Base-by-base conservation (phyloP, 441 rosid species). In the Cnidoscolus chayamansa region DNA sequence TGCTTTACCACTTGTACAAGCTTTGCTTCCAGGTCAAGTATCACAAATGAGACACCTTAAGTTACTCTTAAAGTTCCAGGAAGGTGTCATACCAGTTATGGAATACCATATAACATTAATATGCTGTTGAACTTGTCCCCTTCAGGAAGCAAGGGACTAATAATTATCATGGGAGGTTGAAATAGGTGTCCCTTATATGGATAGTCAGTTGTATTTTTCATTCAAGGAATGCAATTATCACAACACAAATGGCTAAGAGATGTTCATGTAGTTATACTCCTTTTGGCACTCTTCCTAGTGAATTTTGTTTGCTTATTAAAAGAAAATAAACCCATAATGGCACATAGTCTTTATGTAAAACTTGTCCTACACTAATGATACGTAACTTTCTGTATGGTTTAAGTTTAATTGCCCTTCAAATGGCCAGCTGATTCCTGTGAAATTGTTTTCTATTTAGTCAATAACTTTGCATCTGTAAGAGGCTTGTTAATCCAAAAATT, bases 1-100 rank as follows among this genome's bases (percentile, higher is more conserved):
- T 78, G 90, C 89, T 68, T 82, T 92, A 77, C 97, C 97, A 15
- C 90, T 92, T 43, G 83, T 89, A 65, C 97, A 89, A 83, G 95
- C 92, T 40, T 79, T 92, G 78, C 83, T 92, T 72, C 95, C 95
- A 87, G 97, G 97, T 92, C 40, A 65, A 76, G 73, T 76, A 30
- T 74, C 17, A 51, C 51, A 62, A 55, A 64, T 31, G 58, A 31
- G 63, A 40, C 53, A 15, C 11, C 55, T 40, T 73, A 65, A 67
- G 59, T 66, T 68, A 13, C 49, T 2, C 30, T 66, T 47, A 15
- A 49, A 57, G 10, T 67, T 45, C 43, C n/a, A 72, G 73, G 67
- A 67, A 70, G 68, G 49, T 54, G 47, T 47, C 37, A 19, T 57
- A 13, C 55, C 50, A 57, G 72, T 70, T 55, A 56, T 50, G 59